phyloP scores from a whole-genome alignment of 1,284 basidiomycete species.

The Sanguinoderma infundibulare region DNA sequence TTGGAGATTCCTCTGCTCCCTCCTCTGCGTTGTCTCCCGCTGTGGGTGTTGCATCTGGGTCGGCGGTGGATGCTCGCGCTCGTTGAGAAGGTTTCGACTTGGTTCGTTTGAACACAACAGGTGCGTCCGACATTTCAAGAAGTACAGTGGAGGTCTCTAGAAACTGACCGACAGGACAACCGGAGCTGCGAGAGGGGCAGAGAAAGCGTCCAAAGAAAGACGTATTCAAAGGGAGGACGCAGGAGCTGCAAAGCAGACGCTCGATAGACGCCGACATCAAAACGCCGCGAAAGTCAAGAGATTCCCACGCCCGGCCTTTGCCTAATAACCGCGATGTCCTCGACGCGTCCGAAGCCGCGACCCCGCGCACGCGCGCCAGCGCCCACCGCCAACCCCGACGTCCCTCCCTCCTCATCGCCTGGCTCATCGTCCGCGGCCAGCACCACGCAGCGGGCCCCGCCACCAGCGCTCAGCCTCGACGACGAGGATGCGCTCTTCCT shows the following conservation, averaged over 20 bases:
- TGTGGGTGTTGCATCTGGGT: conserved; percentile 39
- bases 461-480: conserved; percentile 29
- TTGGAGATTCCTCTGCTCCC: conserved; percentile 49
- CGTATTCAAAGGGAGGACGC: background rate
- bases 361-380: conserved; percentile 43
- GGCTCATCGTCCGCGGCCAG: conserved; percentile 20
- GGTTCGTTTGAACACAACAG: conserved; percentile 58
- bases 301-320: conserved; percentile 52
- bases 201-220: background rate
- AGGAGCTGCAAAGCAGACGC: conserved; percentile 8
- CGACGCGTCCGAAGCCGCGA: conserved; percentile 49
- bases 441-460: conserved; percentile 9
- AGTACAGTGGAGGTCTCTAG: background rate
- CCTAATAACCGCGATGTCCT: conserved; percentile 39
- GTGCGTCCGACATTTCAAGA: conserved; percentile 21
- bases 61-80: conserved; percentile 39
- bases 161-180: background rate
- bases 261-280: conserved; percentile 25
- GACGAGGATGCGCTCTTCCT: conserved; percentile 72
- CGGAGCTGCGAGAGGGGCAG: background rate
- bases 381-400: conserved; percentile 12
- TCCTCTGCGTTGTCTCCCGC: conserved; percentile 36
- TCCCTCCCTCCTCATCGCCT: conserved; percentile 29
- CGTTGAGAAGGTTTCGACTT: conserved; percentile 58
- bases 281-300: conserved; percentile 25